These are phyloP conservation scores for Wickerhamomyces bisporus DNA, from an alignment of 805 yeast species.

Conservation along the genomic window DNA sequence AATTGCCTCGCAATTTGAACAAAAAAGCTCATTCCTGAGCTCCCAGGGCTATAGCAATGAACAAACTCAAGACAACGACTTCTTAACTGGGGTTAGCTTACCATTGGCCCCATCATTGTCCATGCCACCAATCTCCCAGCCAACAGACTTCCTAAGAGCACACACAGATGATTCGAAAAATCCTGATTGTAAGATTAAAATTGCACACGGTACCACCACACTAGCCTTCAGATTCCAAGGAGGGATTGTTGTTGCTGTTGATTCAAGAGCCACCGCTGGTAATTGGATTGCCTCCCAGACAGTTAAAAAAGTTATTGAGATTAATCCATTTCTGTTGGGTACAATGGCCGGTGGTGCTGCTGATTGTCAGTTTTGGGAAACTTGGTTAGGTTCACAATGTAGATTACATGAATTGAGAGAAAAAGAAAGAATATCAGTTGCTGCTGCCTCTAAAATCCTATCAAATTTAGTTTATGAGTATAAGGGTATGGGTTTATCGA, in stretches of 20 bases:
- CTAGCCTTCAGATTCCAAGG: slow-evolving; percentile 94
- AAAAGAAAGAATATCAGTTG: slow-evolving; percentile 90
- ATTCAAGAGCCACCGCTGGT: slow-evolving; percentile 97
- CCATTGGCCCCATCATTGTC: slow-evolving; percentile 54
- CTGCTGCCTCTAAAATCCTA: slow-evolving; percentile 93
- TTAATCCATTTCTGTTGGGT: slow-evolving; percentile 90
- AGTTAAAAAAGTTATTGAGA: slow-evolving; percentile 94
- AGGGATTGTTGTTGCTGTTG: slow-evolving; percentile 94
- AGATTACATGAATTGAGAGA: slow-evolving; percentile 90
- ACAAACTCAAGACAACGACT: slow-evolving; percentile 30
- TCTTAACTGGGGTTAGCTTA: slow-evolving; percentile 28
- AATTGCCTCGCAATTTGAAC: slow-evolving; percentile 19
- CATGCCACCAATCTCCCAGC: slow-evolving; percentile 81
- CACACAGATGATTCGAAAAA: slow-evolving; percentile 93
- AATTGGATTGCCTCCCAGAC: slow-evolving; percentile 98
- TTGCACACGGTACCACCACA: slow-evolving; percentile 99
- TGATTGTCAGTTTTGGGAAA: slow-evolving; percentile 98
- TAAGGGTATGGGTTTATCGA: slow-evolving; percentile 96
- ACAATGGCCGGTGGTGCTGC: slow-evolving; percentile 99
- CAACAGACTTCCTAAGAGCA: slow-evolving; percentile 91
- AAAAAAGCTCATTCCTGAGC: slow-evolving; percentile 7
- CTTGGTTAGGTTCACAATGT: slow-evolving; percentile 97
- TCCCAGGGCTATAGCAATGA: slow-evolving; percentile 24
- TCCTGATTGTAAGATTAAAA: slow-evolving; percentile 91
- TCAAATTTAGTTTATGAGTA: slow-evolving; percentile 86